Evolutionary conservation across 108 stramenopile species (phyloP).

Genomic region (Schizochytrium sp.): DNA sequence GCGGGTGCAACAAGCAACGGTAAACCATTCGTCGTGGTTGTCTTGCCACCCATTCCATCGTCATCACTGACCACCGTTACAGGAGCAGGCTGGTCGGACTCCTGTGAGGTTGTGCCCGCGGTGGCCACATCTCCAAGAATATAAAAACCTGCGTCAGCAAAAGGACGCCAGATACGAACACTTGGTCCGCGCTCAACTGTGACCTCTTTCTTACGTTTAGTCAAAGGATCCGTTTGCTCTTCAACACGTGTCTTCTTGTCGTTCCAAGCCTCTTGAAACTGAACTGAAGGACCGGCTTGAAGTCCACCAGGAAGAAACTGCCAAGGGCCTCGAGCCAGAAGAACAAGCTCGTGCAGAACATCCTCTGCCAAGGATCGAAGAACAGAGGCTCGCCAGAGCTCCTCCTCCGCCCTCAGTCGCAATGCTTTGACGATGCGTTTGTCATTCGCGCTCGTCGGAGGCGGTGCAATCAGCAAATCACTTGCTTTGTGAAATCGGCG

Average conservation of each 20-base stretch:
- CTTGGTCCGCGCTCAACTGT: background rate
- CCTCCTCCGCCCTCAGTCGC: constrained; percentile 7
- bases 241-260: constrained; percentile 44
- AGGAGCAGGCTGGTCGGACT: background rate
- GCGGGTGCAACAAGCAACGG: constrained; percentile 40
- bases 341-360: constrained; percentile 60
- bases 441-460: constrained; percentile 14
- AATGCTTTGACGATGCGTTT: constrained; percentile 26
- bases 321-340: constrained; percentile 39
- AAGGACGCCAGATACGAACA: constrained; percentile 52
- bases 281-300: constrained; percentile 32
- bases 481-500: background rate
- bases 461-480: constrained; percentile 4
- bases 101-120: background rate
- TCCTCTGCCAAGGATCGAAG: constrained; percentile 31
- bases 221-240: constrained; percentile 52
- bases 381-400: constrained; percentile 39
- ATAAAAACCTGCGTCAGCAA: constrained; percentile 35
- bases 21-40: constrained; percentile 16
- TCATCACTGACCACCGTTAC: constrained; percentile 57
- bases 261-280: background rate
- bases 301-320: constrained; percentile 43
- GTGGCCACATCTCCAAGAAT: constrained; percentile 58
- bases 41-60: constrained; percentile 56
- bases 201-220: constrained; percentile 37